Base-by-base conservation (phyloP, 2,329 filamentous ascomycete species). In the Triangularia setosa region DNA sequence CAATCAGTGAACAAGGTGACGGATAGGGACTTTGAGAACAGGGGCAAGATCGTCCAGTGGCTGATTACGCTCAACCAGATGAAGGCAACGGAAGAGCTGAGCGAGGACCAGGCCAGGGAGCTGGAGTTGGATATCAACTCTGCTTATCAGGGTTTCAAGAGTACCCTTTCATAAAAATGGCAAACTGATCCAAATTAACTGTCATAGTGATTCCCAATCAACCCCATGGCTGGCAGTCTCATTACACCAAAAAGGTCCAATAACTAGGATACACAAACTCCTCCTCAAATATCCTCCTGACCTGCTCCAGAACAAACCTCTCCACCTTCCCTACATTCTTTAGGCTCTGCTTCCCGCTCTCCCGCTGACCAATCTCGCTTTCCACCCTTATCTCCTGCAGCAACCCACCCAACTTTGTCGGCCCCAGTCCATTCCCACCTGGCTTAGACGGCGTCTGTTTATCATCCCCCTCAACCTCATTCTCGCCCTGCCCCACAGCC, bases 281-380 rank as follows among this genome's bases (percentile, higher is more conserved):
- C 75, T 98, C 95, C 78, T 99, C 95, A 73, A 99, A 98, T 71
- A 99, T 98, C 73, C 93, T 87, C 74, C 94, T 88, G 67, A 99
- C 95, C 78, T 98, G 94, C 76, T 98, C 94, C 65, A 99, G 83
- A 63, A 99, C 92, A 76, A 99, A 99, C 72, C 92, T 90, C 80
- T 99, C 95, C 64, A 99, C 95, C 82, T 99, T 99, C 65, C 95
- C 94, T 58, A 99, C 94, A 75, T 99, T 99, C 83, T 97, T 98
- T 65, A 99, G 80, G 56, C 94, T 95, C 79, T 97, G 94, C 79
- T 95, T 97, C 25, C 92, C 92, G 65, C 90, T 89, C 72, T 96
- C 93, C 69, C 93, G 88, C 75, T 95, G 90, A 6, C 95, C 95
- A 75, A 99, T 99, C 79, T 99, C 95, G 75, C 94, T 98, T 77